These are phyloP conservation scores for Eremothecium coryli DNA, from an alignment of 1,139 yeast genomes.

Conservation along the genomic window DNA sequence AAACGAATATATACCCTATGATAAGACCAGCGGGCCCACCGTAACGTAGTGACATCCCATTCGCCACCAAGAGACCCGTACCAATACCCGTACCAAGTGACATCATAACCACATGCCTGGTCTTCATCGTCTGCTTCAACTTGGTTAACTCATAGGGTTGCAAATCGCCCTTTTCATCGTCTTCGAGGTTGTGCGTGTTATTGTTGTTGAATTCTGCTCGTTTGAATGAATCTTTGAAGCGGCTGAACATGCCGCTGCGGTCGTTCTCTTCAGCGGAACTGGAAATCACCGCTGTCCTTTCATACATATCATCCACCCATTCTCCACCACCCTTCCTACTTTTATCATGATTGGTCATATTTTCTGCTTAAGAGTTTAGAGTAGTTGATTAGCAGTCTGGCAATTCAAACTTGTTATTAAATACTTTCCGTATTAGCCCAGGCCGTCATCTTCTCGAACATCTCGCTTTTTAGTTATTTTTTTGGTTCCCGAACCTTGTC, in stretches of 20 bases:
- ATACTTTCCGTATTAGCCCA: too few species aligned
- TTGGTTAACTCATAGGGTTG: slow-evolving; percentile 8
- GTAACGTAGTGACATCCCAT: slow-evolving; percentile 52
- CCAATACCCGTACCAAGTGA: slow-evolving; percentile 82
- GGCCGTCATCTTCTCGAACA: too few species aligned
- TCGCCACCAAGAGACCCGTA: slow-evolving; percentile 66
- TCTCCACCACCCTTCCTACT: too few species aligned
- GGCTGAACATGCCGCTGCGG: slow-evolving; percentile 5
- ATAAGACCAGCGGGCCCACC: slow-evolving; percentile 78
- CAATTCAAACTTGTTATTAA: too few species aligned
- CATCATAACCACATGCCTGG: slow-evolving; percentile 54
- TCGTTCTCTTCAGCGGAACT: not conserved
- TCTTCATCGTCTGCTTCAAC: slow-evolving; percentile 40
- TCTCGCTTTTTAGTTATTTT: too few species aligned
- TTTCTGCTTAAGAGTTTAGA: too few species aligned
- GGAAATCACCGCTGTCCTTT: too few species aligned
- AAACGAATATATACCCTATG: slow-evolving; percentile 57
- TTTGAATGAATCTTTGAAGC: slow-evolving; percentile 13
- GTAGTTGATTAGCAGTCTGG: too few species aligned
- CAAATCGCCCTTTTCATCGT: slow-evolving; percentile 3
- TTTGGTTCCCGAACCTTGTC: too few species aligned
- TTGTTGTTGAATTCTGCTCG: slow-evolving; percentile 10
- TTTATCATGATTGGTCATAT: too few species aligned
- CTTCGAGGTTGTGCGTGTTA: not conserved
- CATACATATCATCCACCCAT: too few species aligned